phyloP scores from a whole-genome alignment of 2,329 filamentous ascomycete genomes.

The Cladophialophora immunda region DNA sequence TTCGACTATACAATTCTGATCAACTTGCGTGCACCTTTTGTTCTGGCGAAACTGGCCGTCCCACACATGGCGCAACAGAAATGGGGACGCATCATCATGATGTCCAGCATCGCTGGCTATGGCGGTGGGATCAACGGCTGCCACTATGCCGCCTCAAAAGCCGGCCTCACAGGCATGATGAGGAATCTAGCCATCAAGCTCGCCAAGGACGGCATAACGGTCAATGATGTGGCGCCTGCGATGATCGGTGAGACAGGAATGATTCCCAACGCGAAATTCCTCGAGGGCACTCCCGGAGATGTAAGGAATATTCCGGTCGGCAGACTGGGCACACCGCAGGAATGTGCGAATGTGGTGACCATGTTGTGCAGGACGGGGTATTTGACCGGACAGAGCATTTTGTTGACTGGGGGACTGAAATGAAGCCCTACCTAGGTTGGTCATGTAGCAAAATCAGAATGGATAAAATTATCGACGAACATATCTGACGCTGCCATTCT shows the following conservation, averaged over 20 bases:
- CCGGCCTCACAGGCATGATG: constrained; percentile 71
- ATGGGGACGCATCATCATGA: constrained; percentile 72
- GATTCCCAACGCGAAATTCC: constrained; percentile 64
- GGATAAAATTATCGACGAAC: background rate
- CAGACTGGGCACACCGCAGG: constrained; percentile 65
- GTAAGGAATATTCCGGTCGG: constrained; percentile 68
- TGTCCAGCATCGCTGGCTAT: constrained; percentile 69
- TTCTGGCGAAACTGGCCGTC: constrained; percentile 68
- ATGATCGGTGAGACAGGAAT: constrained; percentile 73
- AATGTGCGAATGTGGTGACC: constrained; percentile 68
- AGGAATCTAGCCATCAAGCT: constrained; percentile 69
- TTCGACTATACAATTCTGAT: constrained; percentile 70
- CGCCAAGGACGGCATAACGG: constrained; percentile 68
- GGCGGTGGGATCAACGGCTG: constrained; percentile 72
- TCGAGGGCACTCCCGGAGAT: constrained; percentile 64
- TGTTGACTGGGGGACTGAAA: constrained; percentile 63
- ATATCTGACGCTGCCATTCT: background rate
- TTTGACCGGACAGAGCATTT: constrained; percentile 64
- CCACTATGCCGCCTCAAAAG: constrained; percentile 64
- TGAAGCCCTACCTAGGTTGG: constrained; percentile 38
- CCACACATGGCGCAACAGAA: constrained; percentile 66
- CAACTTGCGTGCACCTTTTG: constrained; percentile 69
- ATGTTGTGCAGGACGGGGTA: constrained; percentile 71
- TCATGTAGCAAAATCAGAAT: background rate
- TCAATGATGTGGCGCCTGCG: constrained; percentile 73